Base-by-base conservation (phyloP, 176 grass and related monocot species). In the Lolium rigidum region DNA sequence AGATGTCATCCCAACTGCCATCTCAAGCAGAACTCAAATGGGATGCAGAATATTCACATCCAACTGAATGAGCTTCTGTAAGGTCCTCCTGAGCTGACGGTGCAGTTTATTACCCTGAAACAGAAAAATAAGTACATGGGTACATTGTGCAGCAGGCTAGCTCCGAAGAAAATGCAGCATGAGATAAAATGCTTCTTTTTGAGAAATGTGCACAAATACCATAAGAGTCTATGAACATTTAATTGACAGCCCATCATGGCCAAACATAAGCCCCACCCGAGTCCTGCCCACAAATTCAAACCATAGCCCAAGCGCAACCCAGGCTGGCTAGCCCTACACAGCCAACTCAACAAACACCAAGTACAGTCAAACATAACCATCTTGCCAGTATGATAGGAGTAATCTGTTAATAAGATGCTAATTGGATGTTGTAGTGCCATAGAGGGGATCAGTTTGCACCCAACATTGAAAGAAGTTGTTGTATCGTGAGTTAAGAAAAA, bases 1-100 rank as follows among this genome's bases (percentile, higher is more conserved):
- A 15, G 85, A 83, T 83, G 94, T 87, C 62, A 91, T 89, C 56
- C 92, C 94, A 82, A 92, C 71, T 18, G 92, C 90, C 94, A 97
- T 97, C 82, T 80, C 37, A 83, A 85, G 24, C 31, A 62, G 25
- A 82, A 85, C 28, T 83, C 59, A 74, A 83, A 75, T 28, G 18
- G 17, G 21, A 71, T 54, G 24, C 59, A 81, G 54, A 88, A 86
- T 78, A 60, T 63, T 78, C 61, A 79, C 83, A 89, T 90, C 59
- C 66, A 90, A 90, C 71, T 10, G 56, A 57, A 69, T 21, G 4
- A 86, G 43, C n/a, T 86, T 49, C 16, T 63, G 84, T 55, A 62
- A 90, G 16, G 59, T 51, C 38, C 70, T 86, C 59, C 49, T 87
- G 61, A 68, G 25, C 61, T n/a, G 41, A 71, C 20, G 20, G 26